These are phyloP conservation scores for Leccinellum rugosiceps DNA, from an alignment of 768 basidiomycete genomes.

Conservation along the genomic window DNA sequence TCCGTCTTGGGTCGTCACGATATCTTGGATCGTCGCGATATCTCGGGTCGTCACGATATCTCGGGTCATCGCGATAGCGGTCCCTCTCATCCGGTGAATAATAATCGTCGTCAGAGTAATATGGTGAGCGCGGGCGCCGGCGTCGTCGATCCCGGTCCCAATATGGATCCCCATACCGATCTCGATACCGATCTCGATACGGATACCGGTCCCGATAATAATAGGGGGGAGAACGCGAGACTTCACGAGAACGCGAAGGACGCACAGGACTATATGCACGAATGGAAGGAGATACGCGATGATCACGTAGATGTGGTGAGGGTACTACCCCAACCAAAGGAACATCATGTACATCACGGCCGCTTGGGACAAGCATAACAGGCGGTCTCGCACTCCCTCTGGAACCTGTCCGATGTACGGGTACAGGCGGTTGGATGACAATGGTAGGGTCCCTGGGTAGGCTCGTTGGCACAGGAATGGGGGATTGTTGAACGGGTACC, in stretches of 20 bases:
- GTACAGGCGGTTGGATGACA: slow-evolving; percentile 22
- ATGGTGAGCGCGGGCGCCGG: neutral
- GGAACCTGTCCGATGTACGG: slow-evolving; percentile 17
- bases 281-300: slow-evolving; percentile 25
- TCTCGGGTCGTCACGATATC: neutral
- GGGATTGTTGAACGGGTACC: slow-evolving; percentile 3
- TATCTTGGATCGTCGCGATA: slow-evolving; percentile 6
- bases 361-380: slow-evolving; percentile 13
- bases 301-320: slow-evolving; percentile 7
- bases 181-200: neutral
- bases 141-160: neutral
- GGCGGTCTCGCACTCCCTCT: slow-evolving; percentile 13
- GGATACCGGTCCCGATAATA: neutral
- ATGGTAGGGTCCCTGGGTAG: slow-evolving; percentile 1
- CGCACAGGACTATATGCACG: slow-evolving; percentile 14
- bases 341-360: slow-evolving; percentile 20
- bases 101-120: slow-evolving; percentile 5
- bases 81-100: slow-evolving; percentile 15
- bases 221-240: slow-evolving; percentile 6
- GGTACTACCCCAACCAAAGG: slow-evolving; percentile 15
- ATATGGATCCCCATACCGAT: slow-evolving; percentile 2
- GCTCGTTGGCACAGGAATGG: neutral
- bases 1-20: slow-evolving; percentile 6
- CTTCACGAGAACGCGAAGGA: neutral
- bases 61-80: slow-evolving; percentile 5